Base-by-base conservation (phyloP, 2,329 filamentous ascomycete genomes). In the Claviceps spartinae region DNA sequence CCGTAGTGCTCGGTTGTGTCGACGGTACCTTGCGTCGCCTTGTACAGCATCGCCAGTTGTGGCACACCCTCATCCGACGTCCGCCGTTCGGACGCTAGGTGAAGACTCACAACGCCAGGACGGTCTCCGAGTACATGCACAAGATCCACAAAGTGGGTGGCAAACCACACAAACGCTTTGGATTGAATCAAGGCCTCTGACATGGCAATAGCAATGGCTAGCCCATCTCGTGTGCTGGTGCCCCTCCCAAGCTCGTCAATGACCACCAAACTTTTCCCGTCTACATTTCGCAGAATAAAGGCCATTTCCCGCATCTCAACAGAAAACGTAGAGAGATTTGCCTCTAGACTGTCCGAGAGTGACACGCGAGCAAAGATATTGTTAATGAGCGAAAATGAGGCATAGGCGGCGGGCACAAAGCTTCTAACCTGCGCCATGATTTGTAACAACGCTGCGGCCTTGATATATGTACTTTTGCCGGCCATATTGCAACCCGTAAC, bases 401-500 rank as follows among this genome's bases (percentile, higher is more conserved):
- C 93, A 61, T 88, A 93, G 34, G 83, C 74, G 0, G 89, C 91
- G 0, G 93, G 93, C 1, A 97, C 85, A 63, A 94, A 97, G 59
- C 82, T 86, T 3, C 90, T 91, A 49, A 96, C 82, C 61, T 98
- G 93, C 0, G 88, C 88, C 89, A 98, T 96, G 53, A 98, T 82
- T 45, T 86, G 81, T 62, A 94, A 80, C 36, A 98, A 71, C 0
- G 91, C 87, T 24, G 95, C 74, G 1, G 86, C 84, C 48, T 88
- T 82, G 56, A 97, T 95, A 62, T 96, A 97, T 0, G 90, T 98
- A 57, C 86, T 95, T 65, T 97, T 98, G 1, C 90, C 93, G 59
- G 88, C 95, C 93, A 98, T 98, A 60, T 98, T 98, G 65, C 88
- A 94, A 3, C 93, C 91, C 0, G 91, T 97, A 56, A 98, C 83